A percentile compares a stretch with the other conserved stretches of the same genome.
phyloP scores from a whole-genome alignment of 257 asterid species.

The Catharanthus roseus region DNA sequence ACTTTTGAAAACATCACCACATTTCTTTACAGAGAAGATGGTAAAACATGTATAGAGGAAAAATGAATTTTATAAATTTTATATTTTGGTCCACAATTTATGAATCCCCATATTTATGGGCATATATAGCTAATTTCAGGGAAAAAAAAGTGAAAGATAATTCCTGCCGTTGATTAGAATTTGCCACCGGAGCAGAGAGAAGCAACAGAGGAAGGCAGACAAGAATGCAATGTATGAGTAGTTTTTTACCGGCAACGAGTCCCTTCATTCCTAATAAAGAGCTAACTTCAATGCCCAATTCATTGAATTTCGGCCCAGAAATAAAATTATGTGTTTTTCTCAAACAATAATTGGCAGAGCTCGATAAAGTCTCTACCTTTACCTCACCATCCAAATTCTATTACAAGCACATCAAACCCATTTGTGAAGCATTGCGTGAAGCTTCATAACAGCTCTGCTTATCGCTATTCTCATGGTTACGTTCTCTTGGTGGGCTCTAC shows the following conservation, averaged over 20 bases:
- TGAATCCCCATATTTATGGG: too few relatives aligned
- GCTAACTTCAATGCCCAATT: conserved; percentile 15
- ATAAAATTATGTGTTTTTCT: conserved; percentile 15
- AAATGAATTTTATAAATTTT: too few relatives aligned
- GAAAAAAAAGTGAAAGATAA: too few relatives aligned
- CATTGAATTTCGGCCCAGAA: too few relatives aligned
- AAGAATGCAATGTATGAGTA: conserved; percentile 41
- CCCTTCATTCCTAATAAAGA: conserved; percentile 15
- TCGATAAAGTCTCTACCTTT: conserved; percentile 31
- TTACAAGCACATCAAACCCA: conserved; percentile 83
- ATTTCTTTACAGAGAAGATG: too few relatives aligned
- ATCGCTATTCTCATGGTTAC: conserved; percentile 68
- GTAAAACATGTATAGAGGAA: too few relatives aligned
- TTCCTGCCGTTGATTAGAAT: too few relatives aligned
- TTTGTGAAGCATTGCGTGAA: conserved; percentile 89
- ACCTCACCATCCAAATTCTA: conserved; percentile 47
- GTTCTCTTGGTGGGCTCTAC: conserved; percentile 78
- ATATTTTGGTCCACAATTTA: too few relatives aligned
- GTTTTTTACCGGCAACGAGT: conserved; percentile 19
- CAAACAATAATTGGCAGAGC: conserved; percentile 21
- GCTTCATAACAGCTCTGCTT: conserved; percentile 78
- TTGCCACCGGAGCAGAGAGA: neutral
- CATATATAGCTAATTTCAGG: too few relatives aligned
- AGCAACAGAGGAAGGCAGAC: neutral
- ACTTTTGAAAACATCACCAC: too few relatives aligned